These are phyloP conservation scores for Phallus indusiatus DNA, from an alignment of 768 basidiomycete species.

Conservation along the genomic window DNA sequence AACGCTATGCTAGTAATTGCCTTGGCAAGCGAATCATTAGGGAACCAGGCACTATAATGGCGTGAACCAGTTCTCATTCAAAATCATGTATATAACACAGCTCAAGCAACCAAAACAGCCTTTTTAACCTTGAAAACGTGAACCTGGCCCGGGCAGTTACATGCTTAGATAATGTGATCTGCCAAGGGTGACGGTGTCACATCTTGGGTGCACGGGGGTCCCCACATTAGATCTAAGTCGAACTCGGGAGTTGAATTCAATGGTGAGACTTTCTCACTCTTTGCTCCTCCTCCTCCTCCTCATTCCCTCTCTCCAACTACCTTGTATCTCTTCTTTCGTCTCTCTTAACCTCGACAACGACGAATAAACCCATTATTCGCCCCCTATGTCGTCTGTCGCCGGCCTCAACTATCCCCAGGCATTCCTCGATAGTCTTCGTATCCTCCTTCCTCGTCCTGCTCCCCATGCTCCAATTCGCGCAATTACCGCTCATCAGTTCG, in stretches of 20 bases:
- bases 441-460: slow-evolving; percentile 25
- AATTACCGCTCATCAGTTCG: slow-evolving; percentile 39
- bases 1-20: too few species aligned
- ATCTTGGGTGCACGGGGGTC: background rate
- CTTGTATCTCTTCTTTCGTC: background rate
- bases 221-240: background rate
- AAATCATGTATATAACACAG: too few species aligned
- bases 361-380: background rate
- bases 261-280: background rate
- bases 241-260: background rate
- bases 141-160: background rate
- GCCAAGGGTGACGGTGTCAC: background rate
- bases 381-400: background rate
- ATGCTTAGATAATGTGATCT: background rate
- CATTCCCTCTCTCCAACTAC: slow-evolving; percentile 4
- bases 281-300: slow-evolving; percentile 13
- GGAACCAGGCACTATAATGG: too few species aligned
- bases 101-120: too few species aligned
- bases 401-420: slow-evolving; percentile 18
- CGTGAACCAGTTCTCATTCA: too few species aligned
- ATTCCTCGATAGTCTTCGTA: slow-evolving; percentile 19
- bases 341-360: background rate
- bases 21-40: too few species aligned
- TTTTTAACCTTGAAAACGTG: too few species aligned
- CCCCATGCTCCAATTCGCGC: slow-evolving; percentile 34